Evolutionary conservation across 164 flowering plant genomes (phyloP).

Genomic region (Piper betle): DNA sequence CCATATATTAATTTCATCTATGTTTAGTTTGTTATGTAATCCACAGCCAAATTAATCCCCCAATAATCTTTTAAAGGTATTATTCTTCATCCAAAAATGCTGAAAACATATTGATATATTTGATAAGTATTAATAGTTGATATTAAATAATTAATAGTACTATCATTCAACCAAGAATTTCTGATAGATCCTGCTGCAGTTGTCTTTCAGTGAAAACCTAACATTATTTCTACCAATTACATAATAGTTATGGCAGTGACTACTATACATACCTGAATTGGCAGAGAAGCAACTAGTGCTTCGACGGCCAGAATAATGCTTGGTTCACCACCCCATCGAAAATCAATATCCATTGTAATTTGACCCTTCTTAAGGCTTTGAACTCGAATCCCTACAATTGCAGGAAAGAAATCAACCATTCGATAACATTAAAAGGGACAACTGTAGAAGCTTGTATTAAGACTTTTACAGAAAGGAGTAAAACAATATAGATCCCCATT

Average conservation of each 20-base stretch:
- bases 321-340: slow-evolving; percentile 99
- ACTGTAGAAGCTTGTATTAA: too few species aligned
- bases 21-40: too few species aligned
- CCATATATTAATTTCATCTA: too few species aligned
- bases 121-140: too few species aligned
- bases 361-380: slow-evolving; percentile 93
- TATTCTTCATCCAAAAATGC: too few species aligned
- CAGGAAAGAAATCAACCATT: too few species aligned
- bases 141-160: too few species aligned
- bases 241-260: background rate
- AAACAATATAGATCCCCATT: background rate
- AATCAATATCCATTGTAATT: slow-evolving; percentile 96
- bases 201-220: background rate
- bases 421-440: too few species aligned
- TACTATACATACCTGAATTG: slow-evolving; percentile 67
- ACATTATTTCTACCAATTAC: background rate
- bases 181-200: background rate
- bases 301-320: slow-evolving; percentile 85
- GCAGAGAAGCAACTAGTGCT: slow-evolving; percentile 90
- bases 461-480: too few species aligned
- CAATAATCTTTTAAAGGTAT: too few species aligned
- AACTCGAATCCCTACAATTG: slow-evolving; percentile 69
- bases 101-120: too few species aligned
- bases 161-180: background rate
- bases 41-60: too few species aligned